A percentile compares a stretch with the other conserved stretches of the same genome.
Conservation (phyloP, 805 yeast genomes). For the Yarrowia osloensis region DNA sequence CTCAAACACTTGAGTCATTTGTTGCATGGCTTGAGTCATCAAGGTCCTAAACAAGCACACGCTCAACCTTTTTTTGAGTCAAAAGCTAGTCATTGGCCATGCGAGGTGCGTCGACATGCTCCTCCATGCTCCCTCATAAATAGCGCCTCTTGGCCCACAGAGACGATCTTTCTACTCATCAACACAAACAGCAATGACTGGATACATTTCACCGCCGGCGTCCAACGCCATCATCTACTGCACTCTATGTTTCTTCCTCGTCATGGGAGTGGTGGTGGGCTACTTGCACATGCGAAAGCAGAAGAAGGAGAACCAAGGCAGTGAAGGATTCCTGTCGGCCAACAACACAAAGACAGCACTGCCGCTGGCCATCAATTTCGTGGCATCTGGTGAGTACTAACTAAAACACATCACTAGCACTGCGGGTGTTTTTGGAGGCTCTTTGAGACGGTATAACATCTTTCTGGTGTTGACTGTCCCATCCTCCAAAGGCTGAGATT, state of each 20-base stretch:
- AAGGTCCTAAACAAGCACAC: background rate
- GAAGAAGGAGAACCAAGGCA: conserved; percentile 39
- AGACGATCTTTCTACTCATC: background rate
- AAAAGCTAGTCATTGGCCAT: background rate
- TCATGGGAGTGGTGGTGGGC: conserved; percentile 61
- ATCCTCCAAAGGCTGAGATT: conserved; percentile 57
- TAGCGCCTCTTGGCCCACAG: background rate
- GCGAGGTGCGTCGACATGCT: background rate
- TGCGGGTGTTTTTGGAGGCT: conserved; percentile 49
- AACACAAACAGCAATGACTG: background rate
- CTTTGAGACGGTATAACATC: background rate
- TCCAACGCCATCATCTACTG: conserved; percentile 66
- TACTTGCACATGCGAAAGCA: conserved; percentile 51
- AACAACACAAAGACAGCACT: conserved; percentile 69
- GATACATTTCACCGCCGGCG: conserved; percentile 49
- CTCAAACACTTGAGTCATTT: conserved; percentile 5
- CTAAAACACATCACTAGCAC: conserved; percentile 31
- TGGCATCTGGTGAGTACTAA: conserved; percentile 77
- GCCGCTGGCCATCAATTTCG: conserved; percentile 82
- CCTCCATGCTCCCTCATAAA: background rate
- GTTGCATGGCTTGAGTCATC: conserved; percentile 26
- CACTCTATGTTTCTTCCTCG: conserved; percentile 57
- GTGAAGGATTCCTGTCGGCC: conserved; percentile 63
- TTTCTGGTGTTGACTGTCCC: background rate
- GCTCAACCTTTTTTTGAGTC: conserved; percentile 19